phyloP scores from a whole-genome alignment of 768 basidiomycete species.

The Clathrus columnatus region DNA sequence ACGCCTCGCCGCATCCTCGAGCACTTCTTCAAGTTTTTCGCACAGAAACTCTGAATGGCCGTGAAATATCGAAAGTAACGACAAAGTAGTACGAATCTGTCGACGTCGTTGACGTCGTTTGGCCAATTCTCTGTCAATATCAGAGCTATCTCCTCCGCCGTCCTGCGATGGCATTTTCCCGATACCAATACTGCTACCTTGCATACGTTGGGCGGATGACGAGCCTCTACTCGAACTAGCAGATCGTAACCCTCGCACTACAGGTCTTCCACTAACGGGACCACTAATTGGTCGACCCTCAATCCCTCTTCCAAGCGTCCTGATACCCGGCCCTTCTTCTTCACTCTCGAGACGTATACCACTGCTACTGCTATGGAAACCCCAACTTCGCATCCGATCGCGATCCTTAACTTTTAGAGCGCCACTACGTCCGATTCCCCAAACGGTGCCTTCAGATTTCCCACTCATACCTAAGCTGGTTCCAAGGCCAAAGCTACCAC shows the following conservation, averaged over 20 bases:
- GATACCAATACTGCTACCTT: background rate
- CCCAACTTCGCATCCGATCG: conserved; percentile 42
- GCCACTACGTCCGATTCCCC: background rate
- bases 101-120: conserved; percentile 19
- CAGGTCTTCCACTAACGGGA: background rate
- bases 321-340: conserved; percentile 44
- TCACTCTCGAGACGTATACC: conserved; percentile 56
- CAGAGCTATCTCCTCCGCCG: background rate
- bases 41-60: conserved; percentile 51
- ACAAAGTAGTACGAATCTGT: conserved; percentile 39
- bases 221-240: background rate
- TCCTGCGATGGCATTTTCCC: background rate
- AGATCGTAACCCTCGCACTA: background rate
- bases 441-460: background rate
- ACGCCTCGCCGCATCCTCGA: conserved; percentile 11
- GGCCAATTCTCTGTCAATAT: background rate
- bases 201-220: background rate
- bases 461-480: background rate
- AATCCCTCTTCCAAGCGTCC: conserved; percentile 61
- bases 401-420: conserved; percentile 20
- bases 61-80: conserved; percentile 61
- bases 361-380: conserved; percentile 42
- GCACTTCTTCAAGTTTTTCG: conserved; percentile 30
- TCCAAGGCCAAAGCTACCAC: conserved; percentile 27
- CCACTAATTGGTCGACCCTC: conserved; percentile 42